Conservation (phyloP, 2,329 filamentous ascomycete species). For the Trichoderma atroviride region DNA sequence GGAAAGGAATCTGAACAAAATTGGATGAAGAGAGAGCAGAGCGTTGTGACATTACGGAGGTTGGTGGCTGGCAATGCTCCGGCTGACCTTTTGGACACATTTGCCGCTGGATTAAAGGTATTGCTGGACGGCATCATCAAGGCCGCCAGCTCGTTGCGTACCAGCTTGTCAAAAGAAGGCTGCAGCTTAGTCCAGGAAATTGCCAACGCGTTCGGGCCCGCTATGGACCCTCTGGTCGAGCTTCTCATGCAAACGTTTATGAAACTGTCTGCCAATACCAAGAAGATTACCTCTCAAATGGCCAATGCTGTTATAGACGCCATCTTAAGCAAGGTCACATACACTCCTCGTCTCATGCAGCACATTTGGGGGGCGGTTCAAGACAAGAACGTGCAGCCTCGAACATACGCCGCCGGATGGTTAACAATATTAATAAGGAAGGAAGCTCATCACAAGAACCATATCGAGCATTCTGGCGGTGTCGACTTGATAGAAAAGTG, state of each 20-base stretch:
- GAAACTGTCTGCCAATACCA: conserved; percentile 86
- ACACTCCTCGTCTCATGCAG: conserved; percentile 78
- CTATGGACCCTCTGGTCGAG: conserved; percentile 86
- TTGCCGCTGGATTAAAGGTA: conserved; percentile 69
- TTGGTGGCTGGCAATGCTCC: conserved; percentile 83
- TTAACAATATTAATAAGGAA: conserved; percentile 79
- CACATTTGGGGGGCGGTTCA: conserved; percentile 81
- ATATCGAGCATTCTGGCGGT: conserved; percentile 82
- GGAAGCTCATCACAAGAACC: conserved; percentile 74
- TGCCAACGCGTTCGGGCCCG: conserved; percentile 72
- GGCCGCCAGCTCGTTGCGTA: conserved; percentile 78
- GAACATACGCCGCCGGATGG: conserved; percentile 80
- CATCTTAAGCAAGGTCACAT: conserved; percentile 78
- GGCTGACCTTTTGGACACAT: conserved; percentile 72
- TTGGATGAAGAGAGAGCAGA: conserved; percentile 85
- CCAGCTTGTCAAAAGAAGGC: conserved; percentile 85
- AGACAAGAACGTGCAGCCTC: conserved; percentile 91
- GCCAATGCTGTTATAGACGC: conserved; percentile 80
- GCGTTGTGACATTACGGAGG: conserved; percentile 72
- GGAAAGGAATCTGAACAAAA: conserved; percentile 89
- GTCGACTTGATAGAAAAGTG: conserved; percentile 84
- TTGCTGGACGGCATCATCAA: conserved; percentile 89
- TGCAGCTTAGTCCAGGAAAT: conserved; percentile 85
- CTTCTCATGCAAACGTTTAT: conserved; percentile 85
- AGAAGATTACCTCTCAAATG: conserved; percentile 87